Conservation (phyloP, 1,139 yeast species). For the Suhomyces yuchorum region DNA sequence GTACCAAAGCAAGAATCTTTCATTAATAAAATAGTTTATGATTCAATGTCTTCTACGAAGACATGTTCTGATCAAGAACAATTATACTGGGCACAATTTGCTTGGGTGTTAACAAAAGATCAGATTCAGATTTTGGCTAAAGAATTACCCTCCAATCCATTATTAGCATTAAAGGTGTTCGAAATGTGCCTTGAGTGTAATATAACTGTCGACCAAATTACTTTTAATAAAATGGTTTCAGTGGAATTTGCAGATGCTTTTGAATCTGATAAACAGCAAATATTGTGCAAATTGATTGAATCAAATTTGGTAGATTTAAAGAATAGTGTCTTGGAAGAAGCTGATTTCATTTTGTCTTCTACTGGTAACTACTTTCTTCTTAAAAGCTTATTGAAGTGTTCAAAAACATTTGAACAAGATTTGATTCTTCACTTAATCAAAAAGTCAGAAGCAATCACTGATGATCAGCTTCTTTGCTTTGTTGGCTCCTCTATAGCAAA, state of each 20-base stretch:
- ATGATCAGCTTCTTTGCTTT: slow-evolving; percentile 24
- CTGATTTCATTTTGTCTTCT: slow-evolving; percentile 19
- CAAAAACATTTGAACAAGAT: slow-evolving; percentile 11
- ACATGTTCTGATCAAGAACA: slow-evolving; percentile 13
- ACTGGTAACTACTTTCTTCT: slow-evolving; percentile 26
- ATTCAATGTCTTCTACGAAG: neutral
- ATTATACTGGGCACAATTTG: slow-evolving; percentile 19
- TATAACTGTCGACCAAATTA: slow-evolving; percentile 6
- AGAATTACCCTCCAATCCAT: slow-evolving; percentile 1
- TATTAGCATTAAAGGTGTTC: slow-evolving; percentile 10
- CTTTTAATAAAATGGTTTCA: slow-evolving; percentile 10
- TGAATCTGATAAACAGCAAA: slow-evolving; percentile 5
- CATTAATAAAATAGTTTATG: slow-evolving; percentile 17
- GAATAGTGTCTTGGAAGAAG: slow-evolving; percentile 20
- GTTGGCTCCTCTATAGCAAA: slow-evolving; percentile 23
- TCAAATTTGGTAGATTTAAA: slow-evolving; percentile 26
- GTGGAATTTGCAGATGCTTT: slow-evolving; percentile 5
- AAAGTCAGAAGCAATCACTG: slow-evolving; percentile 18
- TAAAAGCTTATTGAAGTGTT: slow-evolving; percentile 22
- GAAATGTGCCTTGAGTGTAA: slow-evolving; percentile 13
- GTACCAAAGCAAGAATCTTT: slow-evolving; percentile 1
- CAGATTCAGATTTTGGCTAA: slow-evolving; percentile 16
- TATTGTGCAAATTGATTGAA: slow-evolving; percentile 21
- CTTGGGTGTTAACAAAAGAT: slow-evolving; percentile 28
- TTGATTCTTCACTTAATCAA: slow-evolving; percentile 21